A percentile compares a stretch with the other conserved stretches of the same genome.
Evolutionary conservation across 148 eudicot genomes (phyloP).

Genomic region (Heliosperma pusillum): DNA sequence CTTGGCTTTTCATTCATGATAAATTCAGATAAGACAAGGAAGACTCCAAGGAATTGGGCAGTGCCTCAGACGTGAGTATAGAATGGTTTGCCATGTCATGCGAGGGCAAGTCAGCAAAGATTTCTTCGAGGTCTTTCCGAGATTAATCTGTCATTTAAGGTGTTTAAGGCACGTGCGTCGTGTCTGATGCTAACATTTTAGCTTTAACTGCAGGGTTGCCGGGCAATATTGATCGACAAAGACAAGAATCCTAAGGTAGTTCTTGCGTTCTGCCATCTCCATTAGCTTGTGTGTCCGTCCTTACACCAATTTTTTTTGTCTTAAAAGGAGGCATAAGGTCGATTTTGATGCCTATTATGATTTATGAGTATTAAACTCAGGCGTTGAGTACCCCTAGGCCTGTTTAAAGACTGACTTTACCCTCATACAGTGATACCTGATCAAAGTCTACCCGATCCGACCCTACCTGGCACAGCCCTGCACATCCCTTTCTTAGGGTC

Average conservation of each 20-base stretch:
- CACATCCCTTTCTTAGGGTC: background rate
- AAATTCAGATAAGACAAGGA: constrained; percentile 79
- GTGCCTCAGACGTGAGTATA: constrained; percentile 84
- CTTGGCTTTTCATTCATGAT: background rate
- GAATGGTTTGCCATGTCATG: constrained; percentile 77
- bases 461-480: no score
- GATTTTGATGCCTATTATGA: no score
- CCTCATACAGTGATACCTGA: no score
- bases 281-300: no score
- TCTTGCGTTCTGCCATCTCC: background rate
- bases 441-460: background rate
- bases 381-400: background rate
- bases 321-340: no score
- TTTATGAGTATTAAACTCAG: no score
- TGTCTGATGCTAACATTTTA: constrained; percentile 6
- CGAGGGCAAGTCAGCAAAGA: constrained; percentile 73
- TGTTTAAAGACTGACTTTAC: background rate
- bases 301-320: no score
- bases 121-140: constrained; percentile 60
- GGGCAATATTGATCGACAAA: constrained; percentile 79
- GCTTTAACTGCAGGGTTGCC: constrained; percentile 65
- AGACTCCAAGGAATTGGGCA: constrained; percentile 86
- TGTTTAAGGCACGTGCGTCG: background rate
- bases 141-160: background rate
- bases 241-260: constrained; percentile 85